phyloP scores from a whole-genome alignment of 352 stramenopile species.

The Phytopythium oedochilum region DNA sequence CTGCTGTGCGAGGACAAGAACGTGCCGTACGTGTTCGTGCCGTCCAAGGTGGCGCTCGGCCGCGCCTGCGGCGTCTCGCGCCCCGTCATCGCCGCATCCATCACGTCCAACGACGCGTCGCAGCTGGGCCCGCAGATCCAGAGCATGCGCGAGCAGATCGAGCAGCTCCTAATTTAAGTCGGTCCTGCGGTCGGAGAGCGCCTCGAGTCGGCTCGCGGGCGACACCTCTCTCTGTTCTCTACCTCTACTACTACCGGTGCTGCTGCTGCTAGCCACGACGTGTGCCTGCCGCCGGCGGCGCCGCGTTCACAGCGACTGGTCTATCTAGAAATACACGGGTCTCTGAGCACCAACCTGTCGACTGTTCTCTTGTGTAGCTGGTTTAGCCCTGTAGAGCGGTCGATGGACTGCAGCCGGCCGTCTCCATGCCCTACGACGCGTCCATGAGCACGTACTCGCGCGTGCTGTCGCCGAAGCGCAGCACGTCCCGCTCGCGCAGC shows the following conservation, averaged over 20 bases:
- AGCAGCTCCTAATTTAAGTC: slow-evolving; percentile 99
- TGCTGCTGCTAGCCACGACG: too few relatives aligned
- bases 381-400: too few relatives aligned
- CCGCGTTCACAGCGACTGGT: neutral
- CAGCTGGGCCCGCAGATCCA: slow-evolving; percentile 99
- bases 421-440: slow-evolving; percentile 46
- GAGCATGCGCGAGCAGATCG: slow-evolving; percentile 99
- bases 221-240: slow-evolving; percentile 10
- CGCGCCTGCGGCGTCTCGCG: slow-evolving; percentile 98
- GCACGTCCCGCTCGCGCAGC: slow-evolving; percentile 93
- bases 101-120: slow-evolving; percentile 99
- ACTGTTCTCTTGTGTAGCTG: neutral
- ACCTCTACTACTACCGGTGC: neutral
- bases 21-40: slow-evolving; percentile 90
- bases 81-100: slow-evolving; percentile 97
- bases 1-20: slow-evolving; percentile 99
- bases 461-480: slow-evolving; percentile 96
- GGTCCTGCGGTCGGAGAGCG: slow-evolving; percentile 3
- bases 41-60: slow-evolving; percentile 98
- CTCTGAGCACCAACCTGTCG: neutral
- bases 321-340: neutral
- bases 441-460: slow-evolving; percentile 97
- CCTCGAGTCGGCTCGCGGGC: slow-evolving; percentile 1
- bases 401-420: too few relatives aligned
- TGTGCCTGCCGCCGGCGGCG: too few relatives aligned